These are phyloP conservation scores for Heracleum sosnowskyi DNA, from an alignment of 129 eudicot genomes.

Conservation along the genomic window DNA sequence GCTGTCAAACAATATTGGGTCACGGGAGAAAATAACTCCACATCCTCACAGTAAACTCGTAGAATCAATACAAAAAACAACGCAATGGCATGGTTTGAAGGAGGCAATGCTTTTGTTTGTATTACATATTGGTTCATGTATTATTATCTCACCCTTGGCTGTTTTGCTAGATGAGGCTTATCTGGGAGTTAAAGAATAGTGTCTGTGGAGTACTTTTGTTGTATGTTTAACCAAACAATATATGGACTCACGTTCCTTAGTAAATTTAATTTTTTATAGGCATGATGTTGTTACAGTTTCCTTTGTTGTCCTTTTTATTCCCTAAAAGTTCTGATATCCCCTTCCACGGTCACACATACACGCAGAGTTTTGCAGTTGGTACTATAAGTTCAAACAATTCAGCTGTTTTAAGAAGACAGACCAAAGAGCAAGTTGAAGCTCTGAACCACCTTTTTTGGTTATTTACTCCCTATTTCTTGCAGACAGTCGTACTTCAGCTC, in stretches of 20 bases:
- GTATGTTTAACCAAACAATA: conserved; percentile 8
- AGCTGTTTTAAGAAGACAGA: too few species aligned
- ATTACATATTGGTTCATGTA: neutral
- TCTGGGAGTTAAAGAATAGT: neutral
- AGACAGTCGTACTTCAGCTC: too few species aligned
- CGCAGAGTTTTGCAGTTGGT: too few species aligned
- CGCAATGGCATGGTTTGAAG: neutral
- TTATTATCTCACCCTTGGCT: neutral
- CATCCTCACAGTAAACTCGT: conserved; percentile 43
- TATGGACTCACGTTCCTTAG: neutral
- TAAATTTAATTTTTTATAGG: neutral
- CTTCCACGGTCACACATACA: neutral
- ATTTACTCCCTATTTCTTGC: too few species aligned
- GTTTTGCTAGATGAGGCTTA: neutral
- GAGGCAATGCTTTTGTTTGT: neutral
- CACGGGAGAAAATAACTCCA: conserved; percentile 52
- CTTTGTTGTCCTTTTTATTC: neutral
- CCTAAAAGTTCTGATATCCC: too few species aligned
- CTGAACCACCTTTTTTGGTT: too few species aligned
- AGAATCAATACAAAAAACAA: too few species aligned
- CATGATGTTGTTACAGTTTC: neutral
- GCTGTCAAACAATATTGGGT: conserved; percentile 93
- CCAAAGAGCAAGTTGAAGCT: too few species aligned
- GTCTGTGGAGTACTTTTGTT: neutral
- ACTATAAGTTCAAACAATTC: too few species aligned